These are phyloP conservation scores for Yarrowia keelungensis DNA, from an alignment of 805 yeast genomes.

Conservation along the genomic window DNA sequence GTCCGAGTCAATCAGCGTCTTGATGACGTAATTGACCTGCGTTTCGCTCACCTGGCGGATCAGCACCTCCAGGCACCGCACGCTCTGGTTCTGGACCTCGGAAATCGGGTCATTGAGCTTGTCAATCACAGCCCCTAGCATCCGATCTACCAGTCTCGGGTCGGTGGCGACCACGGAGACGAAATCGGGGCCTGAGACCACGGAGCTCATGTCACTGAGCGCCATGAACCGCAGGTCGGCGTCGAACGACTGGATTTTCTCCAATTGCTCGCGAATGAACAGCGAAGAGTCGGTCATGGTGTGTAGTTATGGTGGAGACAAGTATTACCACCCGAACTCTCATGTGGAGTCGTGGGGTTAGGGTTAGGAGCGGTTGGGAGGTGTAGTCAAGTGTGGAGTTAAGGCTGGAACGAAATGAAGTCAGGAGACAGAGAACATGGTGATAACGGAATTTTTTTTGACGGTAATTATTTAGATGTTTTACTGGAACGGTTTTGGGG, in stretches of 20 bases:
- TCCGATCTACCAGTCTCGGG: slow-evolving; percentile 44
- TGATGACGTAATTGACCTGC: slow-evolving; percentile 40
- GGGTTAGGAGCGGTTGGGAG: not conserved
- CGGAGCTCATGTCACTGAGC: slow-evolving; percentile 68
- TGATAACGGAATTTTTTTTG: no score
- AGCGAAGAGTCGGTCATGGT: slow-evolving; percentile 15
- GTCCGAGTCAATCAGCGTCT: slow-evolving; percentile 41
- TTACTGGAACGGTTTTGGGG: no score
- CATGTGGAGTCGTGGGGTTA: not conserved
- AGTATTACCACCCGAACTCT: not conserved
- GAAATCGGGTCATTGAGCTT: slow-evolving; percentile 66
- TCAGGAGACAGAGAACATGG: no score
- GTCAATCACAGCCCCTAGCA: slow-evolving; percentile 54
- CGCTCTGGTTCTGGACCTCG: slow-evolving; percentile 78
- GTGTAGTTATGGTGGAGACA: not conserved
- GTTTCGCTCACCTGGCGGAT: slow-evolving; percentile 41
- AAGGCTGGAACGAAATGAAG: no score
- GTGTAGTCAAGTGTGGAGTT: no score
- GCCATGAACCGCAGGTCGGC: slow-evolving; percentile 89
- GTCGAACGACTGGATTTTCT: slow-evolving; percentile 51
- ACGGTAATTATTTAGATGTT: no score
- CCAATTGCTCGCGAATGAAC: slow-evolving; percentile 36
- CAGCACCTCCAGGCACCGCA: slow-evolving; percentile 60
- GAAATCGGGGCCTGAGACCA: slow-evolving; percentile 43
- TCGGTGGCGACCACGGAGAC: slow-evolving; percentile 48